These are phyloP conservation scores for Platanthera zijinensis DNA, from an alignment of 106 monocot species.

Conservation along the genomic window DNA sequence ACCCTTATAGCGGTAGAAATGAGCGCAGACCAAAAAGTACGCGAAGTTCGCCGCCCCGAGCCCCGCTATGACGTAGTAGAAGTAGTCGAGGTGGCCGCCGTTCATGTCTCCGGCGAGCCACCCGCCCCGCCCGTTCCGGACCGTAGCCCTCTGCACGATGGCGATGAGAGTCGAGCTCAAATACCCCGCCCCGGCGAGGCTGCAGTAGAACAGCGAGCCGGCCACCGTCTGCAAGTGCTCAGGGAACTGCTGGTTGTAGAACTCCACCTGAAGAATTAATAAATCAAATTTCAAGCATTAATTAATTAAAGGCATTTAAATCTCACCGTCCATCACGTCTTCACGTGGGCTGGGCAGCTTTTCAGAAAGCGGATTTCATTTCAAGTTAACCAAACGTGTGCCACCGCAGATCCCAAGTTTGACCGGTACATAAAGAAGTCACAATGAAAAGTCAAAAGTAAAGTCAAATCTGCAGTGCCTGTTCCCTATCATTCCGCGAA, in stretches of 20 bases:
- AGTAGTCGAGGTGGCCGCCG: constrained; percentile 45
- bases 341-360: too few relatives aligned
- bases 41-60: constrained; percentile 32
- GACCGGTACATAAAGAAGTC: too few relatives aligned
- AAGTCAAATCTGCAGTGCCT: too few relatives aligned
- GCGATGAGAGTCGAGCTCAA: constrained; percentile 34
- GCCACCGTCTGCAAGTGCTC: constrained; percentile 67
- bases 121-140: background rate
- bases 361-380: too few relatives aligned
- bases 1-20: constrained; percentile 66
- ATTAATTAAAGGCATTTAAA: too few relatives aligned
- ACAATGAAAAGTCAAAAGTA: too few relatives aligned
- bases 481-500: too few relatives aligned
- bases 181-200: constrained; percentile 43
- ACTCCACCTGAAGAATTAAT: constrained; percentile 26
- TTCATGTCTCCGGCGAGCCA: constrained; percentile 57
- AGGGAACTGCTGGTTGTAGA: constrained; percentile 72
- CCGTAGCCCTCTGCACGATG: constrained; percentile 27
- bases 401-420: too few relatives aligned
- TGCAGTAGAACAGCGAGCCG: constrained; percentile 48
- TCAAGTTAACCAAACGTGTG: too few relatives aligned
- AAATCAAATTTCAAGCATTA: too few relatives aligned
- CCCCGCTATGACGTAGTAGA: constrained; percentile 48
- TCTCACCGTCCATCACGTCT: too few relatives aligned
- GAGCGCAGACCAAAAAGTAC: constrained; percentile 52